These are phyloP conservation scores for Cyanidiococcus yangmingshanensis DNA, from an alignment of 23 red algal species.

Conservation along the genomic window DNA sequence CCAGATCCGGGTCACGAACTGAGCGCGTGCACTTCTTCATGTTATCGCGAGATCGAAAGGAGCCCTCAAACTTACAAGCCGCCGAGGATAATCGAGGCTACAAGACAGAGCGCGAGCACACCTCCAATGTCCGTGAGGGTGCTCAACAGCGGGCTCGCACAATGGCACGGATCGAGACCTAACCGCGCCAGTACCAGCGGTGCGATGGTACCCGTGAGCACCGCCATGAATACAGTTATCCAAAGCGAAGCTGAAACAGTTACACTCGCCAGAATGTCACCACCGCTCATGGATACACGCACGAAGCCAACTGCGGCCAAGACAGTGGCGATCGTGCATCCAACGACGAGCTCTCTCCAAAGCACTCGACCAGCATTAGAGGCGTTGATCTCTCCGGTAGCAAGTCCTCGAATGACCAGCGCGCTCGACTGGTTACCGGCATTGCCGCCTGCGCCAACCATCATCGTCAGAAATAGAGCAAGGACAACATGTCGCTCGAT, in stretches of 20 bases:
- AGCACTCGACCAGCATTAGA: slow-evolving; percentile 24
- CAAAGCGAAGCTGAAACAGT: slow-evolving; percentile 21
- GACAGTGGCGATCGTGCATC: slow-evolving; percentile 10
- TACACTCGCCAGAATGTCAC: slow-evolving; percentile 12
- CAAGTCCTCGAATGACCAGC: slow-evolving; percentile 31
- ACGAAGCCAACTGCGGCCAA: slow-evolving; percentile 16
- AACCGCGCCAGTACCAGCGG: slow-evolving; percentile 18
- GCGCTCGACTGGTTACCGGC: slow-evolving; percentile 38
- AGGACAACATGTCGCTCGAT: slow-evolving; percentile 43
- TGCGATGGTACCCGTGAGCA: slow-evolving; percentile 14
- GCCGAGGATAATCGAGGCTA: slow-evolving; percentile 19
- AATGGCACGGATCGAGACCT: slow-evolving; percentile 28
- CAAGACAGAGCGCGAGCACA: slow-evolving; percentile 22
- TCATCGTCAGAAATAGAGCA: slow-evolving; percentile 40
- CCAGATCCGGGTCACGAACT: no score
- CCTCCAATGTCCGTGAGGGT: slow-evolving; percentile 34
- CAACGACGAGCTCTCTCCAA: slow-evolving; percentile 23
- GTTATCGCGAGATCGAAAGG: no score
- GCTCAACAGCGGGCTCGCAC: slow-evolving; percentile 27
- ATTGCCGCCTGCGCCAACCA: slow-evolving; percentile 38
- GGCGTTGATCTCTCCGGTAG: slow-evolving; percentile 34
- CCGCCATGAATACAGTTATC: slow-evolving; percentile 20
- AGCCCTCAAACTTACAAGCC: no score
- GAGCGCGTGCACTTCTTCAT: no score
- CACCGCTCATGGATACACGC: slow-evolving; percentile 12